phyloP scores from a whole-genome alignment of 306 rosid genomes.

The Casuarina equisetifolia region DNA sequence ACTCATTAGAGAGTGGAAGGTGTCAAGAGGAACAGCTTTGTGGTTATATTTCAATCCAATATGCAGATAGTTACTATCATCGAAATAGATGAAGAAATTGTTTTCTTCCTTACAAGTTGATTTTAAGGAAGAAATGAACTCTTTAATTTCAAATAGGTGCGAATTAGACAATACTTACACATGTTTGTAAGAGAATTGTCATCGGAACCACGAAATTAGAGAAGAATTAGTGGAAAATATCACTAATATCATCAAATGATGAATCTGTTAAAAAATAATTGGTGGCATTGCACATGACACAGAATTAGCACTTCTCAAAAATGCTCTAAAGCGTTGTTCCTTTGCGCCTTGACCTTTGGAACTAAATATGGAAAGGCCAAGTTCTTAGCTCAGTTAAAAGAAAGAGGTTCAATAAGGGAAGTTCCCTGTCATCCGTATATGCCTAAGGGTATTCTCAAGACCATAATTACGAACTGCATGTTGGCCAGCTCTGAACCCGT shows the following conservation, averaged over 20 bases:
- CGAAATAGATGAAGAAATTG: no score
- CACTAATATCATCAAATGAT: no score
- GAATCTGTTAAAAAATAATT: constrained; percentile 1
- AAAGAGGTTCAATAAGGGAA: constrained; percentile 69
- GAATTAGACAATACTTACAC: neutral
- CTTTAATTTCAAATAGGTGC: no score
- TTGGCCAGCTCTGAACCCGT: constrained; percentile 91
- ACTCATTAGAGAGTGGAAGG: neutral
- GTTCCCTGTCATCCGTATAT: constrained; percentile 74
- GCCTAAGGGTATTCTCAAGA: constrained; percentile 76
- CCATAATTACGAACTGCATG: constrained; percentile 81
- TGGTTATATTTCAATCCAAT: neutral
- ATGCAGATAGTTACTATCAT: neutral
- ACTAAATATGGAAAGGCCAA: constrained; percentile 57
- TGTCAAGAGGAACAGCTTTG: neutral
- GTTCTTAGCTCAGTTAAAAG: constrained; percentile 33
- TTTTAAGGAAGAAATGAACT: no score
- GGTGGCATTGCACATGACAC: constrained; percentile 23
- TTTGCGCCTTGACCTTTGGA: constrained; percentile 42
- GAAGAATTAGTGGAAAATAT: no score
- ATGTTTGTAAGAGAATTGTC: no score
- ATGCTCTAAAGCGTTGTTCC: constrained; percentile 27
- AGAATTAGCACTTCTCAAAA: constrained; percentile 32
- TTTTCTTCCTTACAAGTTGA: no score
- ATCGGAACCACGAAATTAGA: no score